These are phyloP conservation scores for Penicillium macrosclerotiorum DNA, from an alignment of 495 filamentous ascomycete genomes.

Conservation along the genomic window DNA sequence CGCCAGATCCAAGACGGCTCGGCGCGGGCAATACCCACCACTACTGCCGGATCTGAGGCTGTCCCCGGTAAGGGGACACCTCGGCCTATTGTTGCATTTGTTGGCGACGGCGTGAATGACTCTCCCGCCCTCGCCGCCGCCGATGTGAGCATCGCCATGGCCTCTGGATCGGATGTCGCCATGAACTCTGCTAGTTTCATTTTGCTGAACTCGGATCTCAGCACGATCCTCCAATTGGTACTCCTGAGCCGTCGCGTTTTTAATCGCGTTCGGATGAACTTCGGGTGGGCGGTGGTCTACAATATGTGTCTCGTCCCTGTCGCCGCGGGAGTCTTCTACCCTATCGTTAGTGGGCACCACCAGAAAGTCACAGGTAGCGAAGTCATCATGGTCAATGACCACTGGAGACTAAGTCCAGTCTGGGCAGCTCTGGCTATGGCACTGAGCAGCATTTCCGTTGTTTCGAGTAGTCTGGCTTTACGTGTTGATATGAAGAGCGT, in stretches of 20 bases:
- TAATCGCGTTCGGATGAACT: slow-evolving; percentile 78
- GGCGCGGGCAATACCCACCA: slow-evolving; percentile 2
- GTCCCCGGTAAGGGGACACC: slow-evolving; percentile 8
- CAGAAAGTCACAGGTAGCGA: slow-evolving; percentile 34
- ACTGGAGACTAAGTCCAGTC: slow-evolving; percentile 67
- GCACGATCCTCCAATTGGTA: slow-evolving; percentile 68
- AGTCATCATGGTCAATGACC: slow-evolving; percentile 27
- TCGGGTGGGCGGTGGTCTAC: slow-evolving; percentile 85
- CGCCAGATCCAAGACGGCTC: slow-evolving; percentile 62
- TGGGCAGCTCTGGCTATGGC: slow-evolving; percentile 91
- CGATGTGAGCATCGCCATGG: slow-evolving; percentile 82
- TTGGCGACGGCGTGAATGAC: slow-evolving; percentile 91
- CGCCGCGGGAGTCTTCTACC: slow-evolving; percentile 79
- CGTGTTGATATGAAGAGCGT: slow-evolving; percentile 39
- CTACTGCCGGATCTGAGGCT: background rate
- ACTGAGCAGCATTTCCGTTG: slow-evolving; percentile 76
- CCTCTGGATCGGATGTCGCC: slow-evolving; percentile 80
- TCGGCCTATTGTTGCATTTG: slow-evolving; percentile 54
- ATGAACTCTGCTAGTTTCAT: slow-evolving; percentile 81
- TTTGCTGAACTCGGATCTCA: slow-evolving; percentile 71
- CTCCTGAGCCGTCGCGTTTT: slow-evolving; percentile 72
- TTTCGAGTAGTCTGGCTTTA: slow-evolving; percentile 68
- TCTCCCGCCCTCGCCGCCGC: slow-evolving; percentile 76
- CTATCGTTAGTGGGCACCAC: slow-evolving; percentile 51
- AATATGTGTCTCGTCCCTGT: slow-evolving; percentile 78